Evolutionary conservation across 2,329 filamentous ascomycete genomes (phyloP), one percentile per base, ranked within the genome.

Genomic region (Penicillium sp.): DNA sequence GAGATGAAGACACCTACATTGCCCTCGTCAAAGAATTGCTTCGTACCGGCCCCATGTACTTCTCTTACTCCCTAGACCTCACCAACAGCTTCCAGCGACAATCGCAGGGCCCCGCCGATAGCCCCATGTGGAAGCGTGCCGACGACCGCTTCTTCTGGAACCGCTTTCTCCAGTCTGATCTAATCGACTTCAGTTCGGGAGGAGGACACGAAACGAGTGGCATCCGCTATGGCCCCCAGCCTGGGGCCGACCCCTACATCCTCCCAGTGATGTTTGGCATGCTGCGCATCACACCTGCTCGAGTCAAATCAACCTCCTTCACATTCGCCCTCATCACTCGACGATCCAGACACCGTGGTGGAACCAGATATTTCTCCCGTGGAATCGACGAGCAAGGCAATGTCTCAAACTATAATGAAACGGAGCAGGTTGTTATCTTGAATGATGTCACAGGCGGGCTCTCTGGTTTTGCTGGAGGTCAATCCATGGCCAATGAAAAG

Each of bases 91-190:
- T 97, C 78, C 94, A 99, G 76, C 86, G 94, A 58, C 94, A 97
- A 71, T 86, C 92, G 3, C 85, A 92, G 61, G 79, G 85, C 59
- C 85, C 96, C 69, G 76, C 78, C 49, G 82, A 83, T 13, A 78
- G 82, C 49, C 92, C 94, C 10, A 75, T 97, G 51, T 99, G 94
- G 94, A 87, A 89, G 79, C 82, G 91, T 62, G 88, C 93, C 58
- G 94, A 99, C 72, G 92, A 97, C 70, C 90, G 94, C 59, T 99
- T 99, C 80, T 99, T 97, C 80, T 99, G 93, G 91, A 99, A 99
- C 75, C 87, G 88, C 58, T 95, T 96, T 72, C 83, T 97, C 42
- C 90, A 93, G 70, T 88, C 89, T 7, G 91, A 97, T 66, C 76
- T 99, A 52, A 96, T 97, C 66, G 86, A 96, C 70, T 96, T 96